Percentiles rank a stretch among this genome's conserved stretches.
Evolutionary conservation across 2,329 filamentous ascomycete species (phyloP).

Genomic region (Clonostachys rosea): DNA sequence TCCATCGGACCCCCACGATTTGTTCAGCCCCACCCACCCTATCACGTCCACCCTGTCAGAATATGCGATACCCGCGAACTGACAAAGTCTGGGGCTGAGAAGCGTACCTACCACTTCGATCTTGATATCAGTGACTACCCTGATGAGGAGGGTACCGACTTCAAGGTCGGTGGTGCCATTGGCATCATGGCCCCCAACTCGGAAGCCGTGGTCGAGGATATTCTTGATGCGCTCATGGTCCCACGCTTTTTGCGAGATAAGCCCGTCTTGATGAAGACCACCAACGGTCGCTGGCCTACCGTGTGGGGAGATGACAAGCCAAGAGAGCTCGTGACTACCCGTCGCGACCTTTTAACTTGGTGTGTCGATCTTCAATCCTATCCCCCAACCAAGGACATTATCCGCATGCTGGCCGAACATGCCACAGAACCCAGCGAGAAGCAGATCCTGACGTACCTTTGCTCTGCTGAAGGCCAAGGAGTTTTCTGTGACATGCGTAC

Average conservation of each 20-base stretch:
- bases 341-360: slow-evolving; percentile 91
- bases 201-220: slow-evolving; percentile 68
- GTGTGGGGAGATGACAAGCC: slow-evolving; percentile 93
- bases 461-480: slow-evolving; percentile 84
- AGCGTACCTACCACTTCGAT: slow-evolving; percentile 96
- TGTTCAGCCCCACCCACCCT: slow-evolving; percentile 91
- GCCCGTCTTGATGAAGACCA: slow-evolving; percentile 74
- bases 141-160: slow-evolving; percentile 77
- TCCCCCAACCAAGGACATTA: slow-evolving; percentile 80
- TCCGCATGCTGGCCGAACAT: slow-evolving; percentile 82
- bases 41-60: slow-evolving; percentile 86
- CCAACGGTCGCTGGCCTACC: slow-evolving; percentile 85
- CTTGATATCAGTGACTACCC: slow-evolving; percentile 96
- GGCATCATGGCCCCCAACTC: slow-evolving; percentile 90
- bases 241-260: slow-evolving; percentile 82
- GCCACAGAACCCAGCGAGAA: slow-evolving; percentile 76
- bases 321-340: slow-evolving; percentile 82
- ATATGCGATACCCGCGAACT: slow-evolving; percentile 81
- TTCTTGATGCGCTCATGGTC: slow-evolving; percentile 77
- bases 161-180: slow-evolving; percentile 94
- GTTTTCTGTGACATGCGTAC: slow-evolving; percentile 93
- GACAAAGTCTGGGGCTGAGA: slow-evolving; percentile 84
- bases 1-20: slow-evolving; percentile 75
- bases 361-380: slow-evolving; percentile 92
- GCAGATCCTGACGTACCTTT: slow-evolving; percentile 82